A percentile compares a stretch with the other conserved stretches of the same genome.
These are phyloP conservation scores for Trichoderma breve DNA, from an alignment of 2,329 filamentous ascomycete species.

Conservation along the genomic window DNA sequence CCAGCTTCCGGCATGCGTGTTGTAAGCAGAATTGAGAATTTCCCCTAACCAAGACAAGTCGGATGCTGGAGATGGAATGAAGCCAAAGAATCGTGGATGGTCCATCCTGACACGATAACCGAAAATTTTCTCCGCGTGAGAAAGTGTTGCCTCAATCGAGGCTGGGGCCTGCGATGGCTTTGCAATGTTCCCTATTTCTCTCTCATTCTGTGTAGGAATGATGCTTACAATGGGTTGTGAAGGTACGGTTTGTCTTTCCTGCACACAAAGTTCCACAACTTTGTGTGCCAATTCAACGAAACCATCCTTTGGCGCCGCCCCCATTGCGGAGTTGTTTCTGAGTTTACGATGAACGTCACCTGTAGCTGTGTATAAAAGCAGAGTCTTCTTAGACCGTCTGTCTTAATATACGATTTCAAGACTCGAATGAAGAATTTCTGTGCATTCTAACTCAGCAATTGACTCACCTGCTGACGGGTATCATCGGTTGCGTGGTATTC, in stretches of 20 bases:
- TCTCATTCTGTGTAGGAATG: background rate
- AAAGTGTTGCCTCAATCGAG: background rate
- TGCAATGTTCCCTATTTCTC: background rate
- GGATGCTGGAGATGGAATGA: slow-evolving; percentile 27
- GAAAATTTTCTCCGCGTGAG: slow-evolving; percentile 2
- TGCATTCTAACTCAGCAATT: background rate
- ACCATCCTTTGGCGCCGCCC: background rate
- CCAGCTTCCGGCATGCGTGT: slow-evolving; percentile 25
- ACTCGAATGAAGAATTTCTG: background rate
- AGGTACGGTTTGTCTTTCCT: background rate
- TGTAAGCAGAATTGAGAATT: slow-evolving; percentile 24
- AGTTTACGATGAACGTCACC: background rate
- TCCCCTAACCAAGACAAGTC: slow-evolving; percentile 30
- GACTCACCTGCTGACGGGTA: background rate
- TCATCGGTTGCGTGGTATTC: background rate
- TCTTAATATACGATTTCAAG: background rate
- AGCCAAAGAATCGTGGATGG: slow-evolving; percentile 25
- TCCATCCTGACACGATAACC: slow-evolving; percentile 21
- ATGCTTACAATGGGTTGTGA: background rate
- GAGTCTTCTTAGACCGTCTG: background rate
- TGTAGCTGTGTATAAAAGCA: background rate
- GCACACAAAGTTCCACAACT: background rate
- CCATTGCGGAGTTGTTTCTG: background rate
- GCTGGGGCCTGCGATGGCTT: background rate
- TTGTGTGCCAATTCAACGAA: background rate